Evolutionary conservation across 805 yeast genomes (phyloP), one percentile per base, ranked within the genome.

Genomic region (Candida hispaniensis): DNA sequence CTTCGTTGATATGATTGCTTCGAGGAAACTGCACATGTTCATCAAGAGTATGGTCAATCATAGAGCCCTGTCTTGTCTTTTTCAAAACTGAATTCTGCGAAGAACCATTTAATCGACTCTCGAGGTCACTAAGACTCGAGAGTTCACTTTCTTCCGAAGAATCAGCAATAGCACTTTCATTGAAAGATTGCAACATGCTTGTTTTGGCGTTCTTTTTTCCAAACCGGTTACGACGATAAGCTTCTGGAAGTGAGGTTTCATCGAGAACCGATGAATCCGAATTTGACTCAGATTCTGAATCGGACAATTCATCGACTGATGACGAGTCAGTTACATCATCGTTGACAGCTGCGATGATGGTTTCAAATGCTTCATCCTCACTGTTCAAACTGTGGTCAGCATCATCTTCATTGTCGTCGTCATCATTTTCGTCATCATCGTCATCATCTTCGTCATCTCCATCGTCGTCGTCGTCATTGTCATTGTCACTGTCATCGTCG

Each of bases 341-440:
- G 9, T 32, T 32, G 14, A 32, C 28, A n/a, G 36, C 36, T 7
- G 36, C 36, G 18, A 32, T 32, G 36, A 32, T 32, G 28, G 36
- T 32, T 25, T 32, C 36, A 32, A 32, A 32, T 17, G 36, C 36
- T 14, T 32, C 36, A n/a, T 32, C 36, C 18, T 32, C 36, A 12
- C 28, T 23, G 36, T 32, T 28, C n/a, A 32, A 18, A 18, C 18
- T 17, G 26, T 6, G 13, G 10, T 16, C 26, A 18, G 35, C 34
- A 17, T 25, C 40, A 5, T 29, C 11, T 12, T 14, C 15, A 15
- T 18, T 34, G 10, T 24, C 41, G 10, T 13, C 28, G 11, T 17
- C 26, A 5, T 13, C 14, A 16, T 13, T 12, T 14, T 2, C 6
- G 9, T 18, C 14, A n/a, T 12, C 24, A 7, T 5, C 13, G 13